Evolutionary conservation across 1,284 basidiomycete species (phyloP), one percentile per base, ranked within the genome.

Genomic region (Blastosporella zonata): DNA sequence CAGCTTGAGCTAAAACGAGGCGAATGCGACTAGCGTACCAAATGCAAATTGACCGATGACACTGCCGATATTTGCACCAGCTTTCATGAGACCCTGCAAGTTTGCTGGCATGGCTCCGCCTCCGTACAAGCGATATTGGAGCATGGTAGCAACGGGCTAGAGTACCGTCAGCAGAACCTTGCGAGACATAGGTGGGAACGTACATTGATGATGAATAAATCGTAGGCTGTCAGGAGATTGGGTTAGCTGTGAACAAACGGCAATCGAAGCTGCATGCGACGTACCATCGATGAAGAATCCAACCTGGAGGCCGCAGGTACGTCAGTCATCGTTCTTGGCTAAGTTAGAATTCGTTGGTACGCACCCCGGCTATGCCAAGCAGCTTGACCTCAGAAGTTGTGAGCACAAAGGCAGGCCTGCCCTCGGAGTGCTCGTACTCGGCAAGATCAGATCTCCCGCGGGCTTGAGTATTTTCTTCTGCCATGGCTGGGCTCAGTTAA

Each of bases 201-300:
- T 54, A 81, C 82, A 64, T 89, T 89, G 67, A 90, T 88, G 53
- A 89, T 81, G 67, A 90, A 89, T 12, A 89, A 68, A 62, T 89
- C 84, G 57, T 89, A 87, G 2, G 84, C 84, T 84, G 50, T 18
- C 7, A 13, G 15, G 7, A 5, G 40, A 18, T 22, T 46, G 10
- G 35, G 21, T 31, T 29, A 31, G 2, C 23, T 6, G 6, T n/a
- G 13, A 18, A 15, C n/a, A 5, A 6, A 31, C 7, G 29, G 29
- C 12, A n/a, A 36, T 3, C 22, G 18, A 22, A 27, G 2, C 5
- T 6, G 37, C 15, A 39, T 43, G 29, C 10, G 18, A 47, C 55
- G 33, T 57, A 80, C 81, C 82, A 61, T 84, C 84, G 9, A 85
- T 70, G 70, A 86, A 86, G 63, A 85, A 86, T 5, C 84, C 84